These are phyloP conservation scores for Xylariales sp. DNA, from an alignment of 2,329 filamentous ascomycete genomes.

Conservation along the genomic window DNA sequence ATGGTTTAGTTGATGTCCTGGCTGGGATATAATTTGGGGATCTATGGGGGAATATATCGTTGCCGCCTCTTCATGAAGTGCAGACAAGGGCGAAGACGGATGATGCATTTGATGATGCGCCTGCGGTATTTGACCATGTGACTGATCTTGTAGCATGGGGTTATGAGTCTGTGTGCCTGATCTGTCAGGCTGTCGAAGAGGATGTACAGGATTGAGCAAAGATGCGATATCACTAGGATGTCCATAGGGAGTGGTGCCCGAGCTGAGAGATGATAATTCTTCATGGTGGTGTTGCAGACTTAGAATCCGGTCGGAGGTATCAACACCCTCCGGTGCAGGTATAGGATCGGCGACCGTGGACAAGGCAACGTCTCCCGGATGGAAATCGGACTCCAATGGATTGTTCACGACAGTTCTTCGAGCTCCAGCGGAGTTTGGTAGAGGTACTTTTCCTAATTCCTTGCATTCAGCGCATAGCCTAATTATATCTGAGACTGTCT, in stretches of 20 bases:
- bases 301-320: constrained; percentile 12
- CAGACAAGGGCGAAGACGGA: constrained; percentile 19
- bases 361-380: not conserved
- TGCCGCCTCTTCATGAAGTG: constrained; percentile 23
- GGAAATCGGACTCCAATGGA: not conserved
- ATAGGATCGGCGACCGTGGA: not conserved
- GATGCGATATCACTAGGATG: constrained; percentile 45
- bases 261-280: constrained; percentile 23
- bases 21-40: constrained; percentile 52
- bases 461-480: constrained; percentile 88
- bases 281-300: constrained; percentile 14
- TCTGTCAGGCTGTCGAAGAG: constrained; percentile 13
- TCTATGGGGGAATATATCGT: constrained; percentile 52
- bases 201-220: constrained; percentile 30
- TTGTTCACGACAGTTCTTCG: constrained; percentile 12
- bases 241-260: constrained; percentile 36
- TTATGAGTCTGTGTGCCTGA: constrained; percentile 29
- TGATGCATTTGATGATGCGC: constrained; percentile 14
- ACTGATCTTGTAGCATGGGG: constrained; percentile 27
- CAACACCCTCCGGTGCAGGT: constrained; percentile 4
- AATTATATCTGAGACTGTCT: constrained; percentile 92
- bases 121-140: constrained; percentile 19
- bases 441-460: constrained; percentile 60
- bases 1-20: constrained; percentile 23
- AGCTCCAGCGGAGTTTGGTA: constrained; percentile 11